These are phyloP conservation scores for Posidonia oceanica DNA, from an alignment of 116 monocot genomes.

Conservation along the genomic window DNA sequence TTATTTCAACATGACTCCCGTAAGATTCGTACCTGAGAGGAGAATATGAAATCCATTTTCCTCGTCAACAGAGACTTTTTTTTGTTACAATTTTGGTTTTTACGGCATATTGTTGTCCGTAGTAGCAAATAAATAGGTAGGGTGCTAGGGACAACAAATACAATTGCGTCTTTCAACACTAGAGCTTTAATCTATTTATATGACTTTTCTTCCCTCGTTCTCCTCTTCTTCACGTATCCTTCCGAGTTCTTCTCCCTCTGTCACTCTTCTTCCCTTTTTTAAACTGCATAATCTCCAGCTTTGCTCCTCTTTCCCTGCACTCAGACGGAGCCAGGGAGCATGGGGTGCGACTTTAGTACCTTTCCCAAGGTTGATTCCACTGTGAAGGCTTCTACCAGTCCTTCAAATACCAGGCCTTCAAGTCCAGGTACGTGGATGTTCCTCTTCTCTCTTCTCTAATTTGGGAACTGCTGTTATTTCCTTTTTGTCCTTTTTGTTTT, in stretches of 20 bases:
- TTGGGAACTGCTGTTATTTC: not conserved
- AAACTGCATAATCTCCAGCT: not conserved
- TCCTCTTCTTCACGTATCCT: not conserved
- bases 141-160: no score
- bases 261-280: not conserved
- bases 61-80: no score
- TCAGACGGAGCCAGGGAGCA: not conserved
- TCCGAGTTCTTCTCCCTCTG: not conserved
- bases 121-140: no score
- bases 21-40: no score
- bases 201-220: not conserved
- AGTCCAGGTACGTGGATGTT: constrained; percentile 13
- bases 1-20: no score
- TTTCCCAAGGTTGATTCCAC: not conserved
- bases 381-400: constrained; percentile 17
- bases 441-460: not conserved
- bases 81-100: no score
- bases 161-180: no score
- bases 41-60: no score
- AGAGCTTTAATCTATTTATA: no score
- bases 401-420: constrained; percentile 9
- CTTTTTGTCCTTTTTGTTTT: not conserved
- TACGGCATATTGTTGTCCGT: no score
- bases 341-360: constrained; percentile 22
- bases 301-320: not conserved